A percentile compares a stretch with the other conserved stretches of the same genome.
phyloP scores from a whole-genome alignment of 495 filamentous ascomycete species.

The Penicillium coprophilum region DNA sequence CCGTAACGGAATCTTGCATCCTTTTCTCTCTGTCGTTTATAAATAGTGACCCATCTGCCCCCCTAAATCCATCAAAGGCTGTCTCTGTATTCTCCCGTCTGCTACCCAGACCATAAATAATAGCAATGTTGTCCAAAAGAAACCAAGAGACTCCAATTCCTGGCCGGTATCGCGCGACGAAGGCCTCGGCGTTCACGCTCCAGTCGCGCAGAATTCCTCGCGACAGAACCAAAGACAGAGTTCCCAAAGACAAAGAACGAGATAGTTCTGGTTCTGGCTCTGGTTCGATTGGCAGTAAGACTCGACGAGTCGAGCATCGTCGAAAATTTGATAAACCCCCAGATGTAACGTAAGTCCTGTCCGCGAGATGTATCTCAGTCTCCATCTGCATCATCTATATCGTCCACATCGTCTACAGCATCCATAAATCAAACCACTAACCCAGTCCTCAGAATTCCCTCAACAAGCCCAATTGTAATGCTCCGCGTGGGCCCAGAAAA shows the following conservation, averaged over 20 bases:
- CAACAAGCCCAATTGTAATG: conserved; percentile 72
- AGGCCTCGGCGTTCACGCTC: conserved; percentile 24
- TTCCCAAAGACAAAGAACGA: conserved; percentile 16
- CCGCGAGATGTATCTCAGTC: background rate
- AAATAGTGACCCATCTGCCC: conserved; percentile 12
- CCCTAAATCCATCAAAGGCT: conserved; percentile 18
- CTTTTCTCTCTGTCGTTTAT: background rate
- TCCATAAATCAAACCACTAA: background rate
- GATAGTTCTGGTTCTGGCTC: conserved; percentile 13
- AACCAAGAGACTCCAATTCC: conserved; percentile 37
- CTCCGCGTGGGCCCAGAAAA: conserved; percentile 74
- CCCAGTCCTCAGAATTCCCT: conserved; percentile 24
- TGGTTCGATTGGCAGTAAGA: conserved; percentile 19
- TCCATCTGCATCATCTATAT: background rate
- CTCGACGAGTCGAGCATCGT: conserved; percentile 31
- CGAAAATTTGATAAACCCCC: conserved; percentile 36
- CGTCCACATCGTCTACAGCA: background rate
- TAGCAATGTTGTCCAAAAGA: conserved; percentile 36
- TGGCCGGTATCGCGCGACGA: conserved; percentile 48
- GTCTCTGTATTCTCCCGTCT: conserved; percentile 2
- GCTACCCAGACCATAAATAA: conserved; percentile 5
- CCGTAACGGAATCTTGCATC: background rate
- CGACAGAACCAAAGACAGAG: conserved; percentile 15
- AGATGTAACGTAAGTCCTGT: conserved; percentile 40
- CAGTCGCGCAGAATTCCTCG: conserved; percentile 16